Base-by-base conservation (phyloP, 2,329 filamentous ascomycete genomes). In the Xylaria arbuscula region DNA sequence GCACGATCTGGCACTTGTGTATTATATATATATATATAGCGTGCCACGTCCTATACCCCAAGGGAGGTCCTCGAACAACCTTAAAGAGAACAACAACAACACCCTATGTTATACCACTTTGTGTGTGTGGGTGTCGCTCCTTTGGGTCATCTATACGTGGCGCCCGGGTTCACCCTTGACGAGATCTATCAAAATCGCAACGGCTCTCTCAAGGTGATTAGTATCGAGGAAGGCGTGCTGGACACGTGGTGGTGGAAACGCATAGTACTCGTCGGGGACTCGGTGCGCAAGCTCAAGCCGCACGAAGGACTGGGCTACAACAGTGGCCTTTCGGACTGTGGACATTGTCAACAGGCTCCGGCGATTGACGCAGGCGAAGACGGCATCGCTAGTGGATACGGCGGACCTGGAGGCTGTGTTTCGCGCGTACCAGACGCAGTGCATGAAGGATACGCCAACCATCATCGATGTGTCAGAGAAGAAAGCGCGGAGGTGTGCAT, bases 281-380 rank as follows among this genome's bases (percentile, higher is more conserved):
- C 80, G 5, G 76, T 76, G 17, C 78, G 79, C 57, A 81, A 81
- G 63, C 69, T 80, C 53, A 79, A 78, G 7, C 76, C 79, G 3
- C 77, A 79, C 48, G 72, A 76, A 1, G 79, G 78, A 3, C 72
- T 77, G 3, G 78, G 79, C 2, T 76, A 76, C 40, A 80, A 80
- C 63, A 73, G 74, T 57, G 78, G 76, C 11, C 68, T 79, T 1
- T 64, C 72, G 48, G 76, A 78, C 45, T 15, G 74, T 76, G 17
- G 72, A 71, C 2, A 71, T 78, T 1, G 72, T 66, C 13, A 78
- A 78, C 64, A 66, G 72, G 40, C 73, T 79, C 8, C 69, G 72
- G 51, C 54, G 56, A 8, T 63, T 75, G 19, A 51, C 51, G 42
- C 34, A 13, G 10, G 42, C 45, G 7, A 10, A n/a, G 7, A 10